phyloP scores from a whole-genome alignment of 1,284 basidiomycete species.

The Naganishia albida region DNA sequence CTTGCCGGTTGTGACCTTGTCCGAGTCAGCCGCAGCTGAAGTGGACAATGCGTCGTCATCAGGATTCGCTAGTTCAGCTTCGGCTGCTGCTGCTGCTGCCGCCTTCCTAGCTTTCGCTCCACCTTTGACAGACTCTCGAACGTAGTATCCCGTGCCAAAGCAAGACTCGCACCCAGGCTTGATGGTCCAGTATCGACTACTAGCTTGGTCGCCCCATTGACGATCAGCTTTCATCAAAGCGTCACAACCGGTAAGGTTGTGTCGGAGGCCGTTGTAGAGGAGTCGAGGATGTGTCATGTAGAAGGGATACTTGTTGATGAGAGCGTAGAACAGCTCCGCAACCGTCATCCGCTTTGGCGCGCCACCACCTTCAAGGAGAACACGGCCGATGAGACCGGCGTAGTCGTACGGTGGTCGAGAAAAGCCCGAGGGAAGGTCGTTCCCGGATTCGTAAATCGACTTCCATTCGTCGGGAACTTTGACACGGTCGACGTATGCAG shows the following conservation, averaged over 20 bases:
- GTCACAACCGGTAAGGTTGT: constrained; percentile 54
- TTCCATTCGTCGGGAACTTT: constrained; percentile 23
- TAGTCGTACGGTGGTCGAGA: constrained; percentile 49
- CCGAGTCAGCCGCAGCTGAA: neutral
- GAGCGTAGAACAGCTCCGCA: constrained; percentile 45
- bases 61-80: neutral
- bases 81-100: neutral
- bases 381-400: constrained; percentile 52
- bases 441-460: constrained; percentile 3
- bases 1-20: neutral
- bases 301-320: constrained; percentile 33
- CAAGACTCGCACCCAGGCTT: constrained; percentile 51
- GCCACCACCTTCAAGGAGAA: constrained; percentile 39
- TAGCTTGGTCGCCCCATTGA: constrained; percentile 52
- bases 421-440: constrained; percentile 13
- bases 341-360: constrained; percentile 52
- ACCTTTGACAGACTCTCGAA: constrained; percentile 4
- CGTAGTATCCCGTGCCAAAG: constrained; percentile 47
- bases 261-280: constrained; percentile 55
- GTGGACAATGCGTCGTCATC: neutral
- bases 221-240: constrained; percentile 53
- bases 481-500: constrained; percentile 21
- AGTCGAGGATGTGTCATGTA: constrained; percentile 53
- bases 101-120: constrained; percentile 12
- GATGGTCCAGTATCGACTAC: constrained; percentile 53